Evolutionary conservation across 768 basidiomycete species (phyloP).

Genomic region (Hirschioporus abietinus): DNA sequence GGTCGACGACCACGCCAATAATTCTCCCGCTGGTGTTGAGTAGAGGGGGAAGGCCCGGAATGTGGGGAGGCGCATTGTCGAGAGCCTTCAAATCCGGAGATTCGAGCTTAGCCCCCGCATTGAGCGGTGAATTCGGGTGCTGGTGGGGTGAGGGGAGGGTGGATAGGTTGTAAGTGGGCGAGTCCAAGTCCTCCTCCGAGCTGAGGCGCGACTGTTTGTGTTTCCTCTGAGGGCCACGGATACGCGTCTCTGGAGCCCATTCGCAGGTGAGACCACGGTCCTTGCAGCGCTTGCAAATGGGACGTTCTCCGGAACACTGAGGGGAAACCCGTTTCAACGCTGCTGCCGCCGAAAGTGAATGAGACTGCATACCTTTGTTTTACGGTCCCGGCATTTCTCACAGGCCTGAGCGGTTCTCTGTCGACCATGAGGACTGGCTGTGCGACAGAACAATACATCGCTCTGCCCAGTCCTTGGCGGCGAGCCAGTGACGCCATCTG

Average conservation of each 20-base stretch:
- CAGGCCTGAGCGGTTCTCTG: conserved; percentile 47
- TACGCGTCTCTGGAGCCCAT: conserved; percentile 28
- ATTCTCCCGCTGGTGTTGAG: background rate
- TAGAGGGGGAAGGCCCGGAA: background rate
- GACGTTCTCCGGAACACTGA: conserved; percentile 55
- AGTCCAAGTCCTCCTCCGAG: background rate
- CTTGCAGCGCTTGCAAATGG: conserved; percentile 46
- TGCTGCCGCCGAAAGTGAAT: background rate
- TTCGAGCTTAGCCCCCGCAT: background rate
- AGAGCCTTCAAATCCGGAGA: background rate
- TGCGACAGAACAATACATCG: conserved; percentile 15
- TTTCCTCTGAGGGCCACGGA: background rate
- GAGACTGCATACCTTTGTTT: conserved; percentile 44
- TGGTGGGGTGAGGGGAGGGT: background rate
- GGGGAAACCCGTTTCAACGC: background rate
- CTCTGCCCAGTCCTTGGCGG: conserved; percentile 9
- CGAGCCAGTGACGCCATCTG: conserved; percentile 5
- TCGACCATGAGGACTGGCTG: conserved; percentile 25
- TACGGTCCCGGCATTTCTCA: conserved; percentile 51
- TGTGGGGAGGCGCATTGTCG: background rate
- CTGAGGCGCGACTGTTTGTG: background rate
- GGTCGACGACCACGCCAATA: background rate
- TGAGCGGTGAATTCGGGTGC: background rate
- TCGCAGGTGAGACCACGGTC: conserved; percentile 45
- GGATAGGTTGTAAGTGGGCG: background rate